A percentile compares a stretch with the other conserved stretches of the same genome.
These are phyloP conservation scores for Sugiyamaella americana DNA, from an alignment of 805 yeast species.

Conservation along the genomic window DNA sequence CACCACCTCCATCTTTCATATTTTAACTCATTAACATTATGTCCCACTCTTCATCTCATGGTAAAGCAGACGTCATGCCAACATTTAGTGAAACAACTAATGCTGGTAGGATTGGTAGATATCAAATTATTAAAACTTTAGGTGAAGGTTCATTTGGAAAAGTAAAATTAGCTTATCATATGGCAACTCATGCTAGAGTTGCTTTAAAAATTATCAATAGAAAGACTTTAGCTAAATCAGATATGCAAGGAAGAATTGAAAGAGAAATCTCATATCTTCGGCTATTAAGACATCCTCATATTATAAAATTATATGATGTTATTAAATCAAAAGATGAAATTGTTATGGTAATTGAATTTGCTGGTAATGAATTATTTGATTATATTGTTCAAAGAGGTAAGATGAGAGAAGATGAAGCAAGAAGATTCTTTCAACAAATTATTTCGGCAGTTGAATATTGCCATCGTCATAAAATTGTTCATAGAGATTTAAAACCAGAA, in stretches of 20 bases:
- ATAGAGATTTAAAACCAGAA: constrained; percentile 94
- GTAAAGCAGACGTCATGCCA: constrained; percentile 20
- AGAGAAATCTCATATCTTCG: constrained; percentile 88
- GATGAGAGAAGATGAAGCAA: constrained; percentile 86
- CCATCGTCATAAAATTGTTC: constrained; percentile 93
- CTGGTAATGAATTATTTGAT: constrained; percentile 93
- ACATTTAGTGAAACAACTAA: constrained; percentile 12
- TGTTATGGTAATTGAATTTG: constrained; percentile 94
- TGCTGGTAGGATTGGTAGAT: constrained; percentile 66
- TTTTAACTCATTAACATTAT: background rate
- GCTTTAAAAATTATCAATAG: constrained; percentile 91
- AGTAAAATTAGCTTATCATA: constrained; percentile 64
- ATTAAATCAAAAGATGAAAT: constrained; percentile 93
- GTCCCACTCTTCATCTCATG: background rate
- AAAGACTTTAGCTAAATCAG: constrained; percentile 86
- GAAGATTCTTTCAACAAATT: constrained; percentile 92
- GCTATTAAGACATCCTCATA: constrained; percentile 88
- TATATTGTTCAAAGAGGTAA: constrained; percentile 91
- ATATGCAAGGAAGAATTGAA: constrained; percentile 95
- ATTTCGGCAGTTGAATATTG: constrained; percentile 96
- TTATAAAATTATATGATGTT: constrained; percentile 90
- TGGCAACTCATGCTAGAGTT: constrained; percentile 85
- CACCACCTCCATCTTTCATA: no score
- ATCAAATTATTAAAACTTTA: constrained; percentile 84
- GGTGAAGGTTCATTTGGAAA: constrained; percentile 98